phyloP scores from a whole-genome alignment of 73 alveolate genomes.

The Symbiodinium natans region DNA sequence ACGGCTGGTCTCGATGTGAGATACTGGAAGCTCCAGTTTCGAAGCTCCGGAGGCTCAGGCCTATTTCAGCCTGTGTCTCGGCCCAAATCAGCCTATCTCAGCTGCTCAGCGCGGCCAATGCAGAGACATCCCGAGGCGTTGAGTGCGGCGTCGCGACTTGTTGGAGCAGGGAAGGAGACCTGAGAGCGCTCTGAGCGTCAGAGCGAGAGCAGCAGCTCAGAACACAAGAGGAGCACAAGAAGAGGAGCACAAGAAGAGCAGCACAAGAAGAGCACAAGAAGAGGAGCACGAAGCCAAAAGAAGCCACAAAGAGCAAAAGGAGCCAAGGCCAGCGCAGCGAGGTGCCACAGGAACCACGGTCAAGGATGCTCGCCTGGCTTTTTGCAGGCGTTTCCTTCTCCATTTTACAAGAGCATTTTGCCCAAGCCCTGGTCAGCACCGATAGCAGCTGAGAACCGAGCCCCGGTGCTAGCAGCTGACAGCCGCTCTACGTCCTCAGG shows the following conservation, averaged over 20 bases:
- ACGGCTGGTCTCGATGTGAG: too few species aligned
- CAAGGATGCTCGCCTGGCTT: too few species aligned
- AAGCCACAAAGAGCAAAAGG: too few species aligned
- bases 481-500: background rate
- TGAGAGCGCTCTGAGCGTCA: background rate
- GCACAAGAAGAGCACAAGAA: too few species aligned
- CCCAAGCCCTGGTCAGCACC: background rate
- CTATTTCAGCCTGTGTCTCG: background rate
- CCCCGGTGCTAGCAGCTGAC: conserved; percentile 52
- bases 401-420: too few species aligned
- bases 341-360: too few species aligned
- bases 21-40: background rate
- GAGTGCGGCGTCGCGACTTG: background rate
- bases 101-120: background rate
- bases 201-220: too few species aligned
- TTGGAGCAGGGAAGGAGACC: background rate
- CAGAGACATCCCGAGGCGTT: background rate
- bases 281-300: too few species aligned
- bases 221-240: too few species aligned
- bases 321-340: too few species aligned
- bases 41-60: background rate
- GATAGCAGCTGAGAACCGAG: background rate
- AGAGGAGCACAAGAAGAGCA: too few species aligned
- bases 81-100: background rate
- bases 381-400: too few species aligned